phyloP scores from a whole-genome alignment of 768 basidiomycete species.

The Calocybe gangraenosa region DNA sequence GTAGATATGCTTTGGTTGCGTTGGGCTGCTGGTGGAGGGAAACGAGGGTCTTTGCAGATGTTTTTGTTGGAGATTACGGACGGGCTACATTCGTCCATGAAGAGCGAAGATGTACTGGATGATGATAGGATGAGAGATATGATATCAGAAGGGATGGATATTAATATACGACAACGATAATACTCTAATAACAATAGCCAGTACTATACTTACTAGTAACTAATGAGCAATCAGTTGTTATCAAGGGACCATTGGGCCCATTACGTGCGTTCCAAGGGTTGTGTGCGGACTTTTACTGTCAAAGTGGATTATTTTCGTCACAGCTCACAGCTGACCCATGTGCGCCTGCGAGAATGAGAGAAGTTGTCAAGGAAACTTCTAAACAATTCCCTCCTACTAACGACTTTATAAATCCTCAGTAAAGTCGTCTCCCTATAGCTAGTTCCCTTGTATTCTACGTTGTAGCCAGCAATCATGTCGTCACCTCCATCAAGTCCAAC shows the following conservation, averaged over 20 bases:
- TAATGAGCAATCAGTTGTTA: not conserved
- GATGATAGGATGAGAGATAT: not conserved
- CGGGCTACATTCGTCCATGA: not conserved
- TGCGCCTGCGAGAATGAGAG: not conserved
- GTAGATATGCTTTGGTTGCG: conserved; percentile 1
- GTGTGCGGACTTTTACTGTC: not conserved
- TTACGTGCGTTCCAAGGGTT: not conserved
- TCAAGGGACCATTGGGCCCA: not conserved
- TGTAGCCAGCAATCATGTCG: not conserved
- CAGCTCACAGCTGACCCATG: not conserved
- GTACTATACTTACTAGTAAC: not conserved
- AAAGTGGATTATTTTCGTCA: too few species aligned
- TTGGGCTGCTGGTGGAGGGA: not conserved
- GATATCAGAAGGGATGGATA: not conserved
- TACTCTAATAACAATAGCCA: not conserved
- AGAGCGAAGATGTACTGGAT: not conserved
- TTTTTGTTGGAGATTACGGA: not conserved
- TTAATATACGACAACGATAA: not conserved
- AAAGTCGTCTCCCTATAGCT: not conserved
- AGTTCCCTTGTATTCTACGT: not conserved
- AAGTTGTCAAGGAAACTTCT: conserved; percentile 10
- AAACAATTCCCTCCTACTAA: not conserved
- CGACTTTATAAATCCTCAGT: not conserved
- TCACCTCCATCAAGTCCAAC: not conserved
- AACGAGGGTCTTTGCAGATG: not conserved